Evolutionary conservation across 768 basidiomycete species (phyloP), one percentile per base, ranked within the genome.

Genomic region (Boletus insuetus): DNA sequence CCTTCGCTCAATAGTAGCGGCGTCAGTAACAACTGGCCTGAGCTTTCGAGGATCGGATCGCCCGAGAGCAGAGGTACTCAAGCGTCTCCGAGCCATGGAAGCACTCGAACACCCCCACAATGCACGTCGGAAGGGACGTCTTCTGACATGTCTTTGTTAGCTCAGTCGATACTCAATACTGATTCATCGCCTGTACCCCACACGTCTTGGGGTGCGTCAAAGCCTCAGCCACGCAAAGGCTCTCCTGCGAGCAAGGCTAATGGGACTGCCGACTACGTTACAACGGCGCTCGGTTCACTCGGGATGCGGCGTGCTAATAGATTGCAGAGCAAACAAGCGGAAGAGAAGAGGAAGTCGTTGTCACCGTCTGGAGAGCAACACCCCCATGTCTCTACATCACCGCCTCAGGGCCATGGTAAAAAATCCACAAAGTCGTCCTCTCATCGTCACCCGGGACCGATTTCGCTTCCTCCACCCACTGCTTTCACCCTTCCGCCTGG

Each of bases 391-490:
- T 37, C 58, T 12, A 45, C 66, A 31, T 41, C 58, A 20, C 2
- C 48, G 17, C 35, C 56, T 46, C 66, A 60, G n/a, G 43, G 51
- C 0, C 51, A 61, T 13, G 49, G 55, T 41, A 59, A 58, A 56
- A 66, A 58, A 48, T 39, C 60, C 4, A 29, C 54, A 4, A 63
- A 67, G 22, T 54, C 66, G 24, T 57, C 58, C 41, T 75, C 76
- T 53, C 77, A 75, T 38, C 78, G 84, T 44, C 87, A 86, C 59
- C 89, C 89, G 1, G 87, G 87, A 1, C 83, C 82, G 3, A 90
- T 91, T 48, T 70, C 83, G 3, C 78, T 86, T 31, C 90, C 84
- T 31, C 88, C 84, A 1, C 84, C 79, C 1, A 79, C 76, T 22
- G 66, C 73, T 16, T 77, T 78, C 31, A 70, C 75, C 4, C 77